These are phyloP conservation scores for Puccinellia tenuiflora DNA, from an alignment of 176 grass and related monocot genomes.

Conservation along the genomic window DNA sequence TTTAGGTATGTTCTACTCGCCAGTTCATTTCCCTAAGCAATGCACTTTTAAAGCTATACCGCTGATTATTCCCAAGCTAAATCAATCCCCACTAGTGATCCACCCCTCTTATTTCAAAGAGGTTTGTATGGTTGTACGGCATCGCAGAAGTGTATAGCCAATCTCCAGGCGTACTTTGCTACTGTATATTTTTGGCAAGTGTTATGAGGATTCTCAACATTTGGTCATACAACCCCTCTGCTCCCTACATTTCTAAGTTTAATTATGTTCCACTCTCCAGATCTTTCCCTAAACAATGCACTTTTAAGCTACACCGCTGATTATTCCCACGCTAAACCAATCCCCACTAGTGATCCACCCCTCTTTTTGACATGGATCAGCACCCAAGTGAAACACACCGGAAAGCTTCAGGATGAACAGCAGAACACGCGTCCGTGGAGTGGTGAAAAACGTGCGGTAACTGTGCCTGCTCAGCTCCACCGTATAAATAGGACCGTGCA, in stretches of 20 bases:
- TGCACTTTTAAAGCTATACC: too few species aligned
- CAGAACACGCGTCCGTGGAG: not conserved
- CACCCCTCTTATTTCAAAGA: too few species aligned
- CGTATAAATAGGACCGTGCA: not conserved
- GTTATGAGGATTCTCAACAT: not conserved
- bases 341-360: not conserved
- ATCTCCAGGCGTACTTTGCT: not conserved
- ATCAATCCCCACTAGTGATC: too few species aligned
- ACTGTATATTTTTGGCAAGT: not conserved
- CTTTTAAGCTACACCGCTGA: slow-evolving; percentile 9
- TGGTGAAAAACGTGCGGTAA: slow-evolving; percentile 11
- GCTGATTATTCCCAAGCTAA: too few species aligned
- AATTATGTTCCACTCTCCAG: not conserved
- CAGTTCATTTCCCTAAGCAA: too few species aligned
- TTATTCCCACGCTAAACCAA: slow-evolving; percentile 6
- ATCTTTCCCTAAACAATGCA: not conserved
- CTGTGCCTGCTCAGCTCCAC: not conserved
- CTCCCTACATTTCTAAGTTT: not conserved
- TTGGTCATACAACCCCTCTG: not conserved
- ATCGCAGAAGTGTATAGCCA: not conserved
- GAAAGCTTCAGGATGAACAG: not conserved
- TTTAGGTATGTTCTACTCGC: too few species aligned
- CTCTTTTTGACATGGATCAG: not conserved
- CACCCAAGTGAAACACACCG: not conserved
- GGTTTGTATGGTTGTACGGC: not conserved